Evolutionary conservation across 208 protist species (phyloP), one percentile per base, ranked within the genome.

Genomic region (Porcisia deanei): DNA sequence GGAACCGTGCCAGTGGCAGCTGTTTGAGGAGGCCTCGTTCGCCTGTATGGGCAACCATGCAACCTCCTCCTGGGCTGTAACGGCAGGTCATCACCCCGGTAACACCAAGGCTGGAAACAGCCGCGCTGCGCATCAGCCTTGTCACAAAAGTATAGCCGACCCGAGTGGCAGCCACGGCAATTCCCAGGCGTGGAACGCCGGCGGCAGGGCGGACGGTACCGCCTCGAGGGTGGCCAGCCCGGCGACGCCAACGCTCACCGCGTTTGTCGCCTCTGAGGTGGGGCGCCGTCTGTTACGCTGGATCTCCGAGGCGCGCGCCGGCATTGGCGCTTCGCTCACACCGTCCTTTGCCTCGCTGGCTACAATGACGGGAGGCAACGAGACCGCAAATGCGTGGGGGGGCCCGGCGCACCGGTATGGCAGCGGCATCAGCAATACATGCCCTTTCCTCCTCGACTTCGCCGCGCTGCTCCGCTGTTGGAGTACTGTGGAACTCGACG

Each of bases 1-100:
- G 57, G 79, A 84, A 61, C 80, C 84, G 45, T 91, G 86, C 52
- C 47, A 73, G 64, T 93, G 88, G 88, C 79, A 77, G 39, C 60
- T 87, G 63, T 76, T 71, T 30, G 76, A 85, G 45, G 79, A 79
- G 25, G 74, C 54, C 39, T 64, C 77, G 3, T 68, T 74, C 30
- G 67, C 52, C 77, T 66, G 73, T 45, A n/a, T 83, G 1, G 59
- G 73, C 53, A 64, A 76, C 34, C 73, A 75, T 54, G 47, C 64
- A 20, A 74, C 77, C 54, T 77, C 79, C 53, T 78, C 73, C 45
- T 78, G 79, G 73, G 73, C 79, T 14, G 77, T 77, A 18, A 76
- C 77, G 47, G 53, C 66, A 6, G 49, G 41, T n/a, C 72, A 73
- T 45, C 55, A 66, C 43, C 30, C 64, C 34, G 6, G 67, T 47